Evolutionary conservation across 805 yeast genomes (phyloP), one percentile per base, ranked within the genome.

Genomic region (Candida hispaniensis): DNA sequence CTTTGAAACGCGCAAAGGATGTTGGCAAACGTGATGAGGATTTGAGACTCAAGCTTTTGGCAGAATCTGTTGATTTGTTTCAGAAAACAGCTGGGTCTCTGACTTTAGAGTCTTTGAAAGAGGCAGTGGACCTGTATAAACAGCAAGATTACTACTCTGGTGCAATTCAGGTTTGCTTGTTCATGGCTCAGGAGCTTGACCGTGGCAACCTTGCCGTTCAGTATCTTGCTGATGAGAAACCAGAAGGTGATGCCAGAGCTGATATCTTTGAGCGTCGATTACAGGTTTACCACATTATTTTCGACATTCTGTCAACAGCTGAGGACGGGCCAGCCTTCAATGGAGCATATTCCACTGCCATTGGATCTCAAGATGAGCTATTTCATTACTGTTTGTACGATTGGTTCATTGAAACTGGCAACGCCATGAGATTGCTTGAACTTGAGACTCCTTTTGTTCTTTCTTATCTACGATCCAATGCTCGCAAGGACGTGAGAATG

Each of bases 361-460:
- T 85, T 48, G 69, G 70, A 11, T 75, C 76, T 35, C 65, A 70
- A 27, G 97, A 91, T 52, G 80, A 77, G 49, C 55, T 74, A n/a
- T 91, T 91, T 67, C 98, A 91, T 45, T 83, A 76, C 57, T 80
- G 81, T 44, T 70, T 91, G 44, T 91, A 91, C 55, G 88, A 82
- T 53, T 91, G 97, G 96, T 75, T 83, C 47, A 76, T 83, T 19
- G 59, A 66, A 26, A 81, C 80, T 49, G 86, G 82, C 4, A 69
- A 74, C 17, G 76, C 81, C 42, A 91, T 79, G 39, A 71, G 80
- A 42, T 60, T 91, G 26, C 63, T 88, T 41, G 81, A 78, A 29
- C 67, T 88, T 39, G 79, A 81, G 36, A 82, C 96, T 0, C 80
- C 86, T 8, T 88, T 64, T 49, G 72, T 91, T 22, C 63, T 82